Base-by-base conservation (phyloP, 306 rosid species). In the Dalbergia oliveri region DNA sequence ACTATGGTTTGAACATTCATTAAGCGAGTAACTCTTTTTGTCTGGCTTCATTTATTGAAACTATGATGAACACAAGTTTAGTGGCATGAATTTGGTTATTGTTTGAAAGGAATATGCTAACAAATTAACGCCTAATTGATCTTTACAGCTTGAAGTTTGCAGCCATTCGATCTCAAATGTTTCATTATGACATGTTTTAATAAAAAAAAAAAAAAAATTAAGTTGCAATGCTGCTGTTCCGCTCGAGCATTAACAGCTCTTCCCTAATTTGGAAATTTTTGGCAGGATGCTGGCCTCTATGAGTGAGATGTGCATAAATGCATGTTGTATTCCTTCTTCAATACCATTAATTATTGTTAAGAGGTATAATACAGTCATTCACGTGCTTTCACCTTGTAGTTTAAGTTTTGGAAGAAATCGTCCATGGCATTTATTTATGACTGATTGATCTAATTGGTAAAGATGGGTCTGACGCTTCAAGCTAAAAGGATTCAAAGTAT, bases 11-110 rank as follows among this genome's bases (percentile, higher is more conserved):
- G 53, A 65, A 23, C 39, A 56, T 49, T 37, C 45, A 66, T 16
- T 26, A 44, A 56, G 35, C 34, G 69, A 59, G 23, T 5, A 69
- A 34, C 12, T 8, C 51, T 26, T 19, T 53, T 69, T 37, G 15
- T 78, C 31, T 76, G 50, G 65, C 43, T 50, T 68, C 60, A 11
- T 23, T 58, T 45, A 54, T 18, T 64, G 51, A 61, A 49, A 39
- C 5, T 3, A 26, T 23, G 16, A 68, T 45, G 21, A 5, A 18
- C 9, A 41, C 14, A 66, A 43, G 0, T 13, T 49, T 23, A 11
- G 41, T 35, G 33, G 78, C 43, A 31, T 66, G 66, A 57, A 26
- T n/a, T 58, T n/a, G 21, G 66, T 41, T 35, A 51, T 53, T 37
- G 72, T 13, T 50, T 47, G 31, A 47, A 47, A 3, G 53, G 53